Evolutionary conservation across 2,329 filamentous ascomycete genomes (phyloP), one percentile per base, ranked within the genome.

Genomic region (Neonectria coccinea): DNA sequence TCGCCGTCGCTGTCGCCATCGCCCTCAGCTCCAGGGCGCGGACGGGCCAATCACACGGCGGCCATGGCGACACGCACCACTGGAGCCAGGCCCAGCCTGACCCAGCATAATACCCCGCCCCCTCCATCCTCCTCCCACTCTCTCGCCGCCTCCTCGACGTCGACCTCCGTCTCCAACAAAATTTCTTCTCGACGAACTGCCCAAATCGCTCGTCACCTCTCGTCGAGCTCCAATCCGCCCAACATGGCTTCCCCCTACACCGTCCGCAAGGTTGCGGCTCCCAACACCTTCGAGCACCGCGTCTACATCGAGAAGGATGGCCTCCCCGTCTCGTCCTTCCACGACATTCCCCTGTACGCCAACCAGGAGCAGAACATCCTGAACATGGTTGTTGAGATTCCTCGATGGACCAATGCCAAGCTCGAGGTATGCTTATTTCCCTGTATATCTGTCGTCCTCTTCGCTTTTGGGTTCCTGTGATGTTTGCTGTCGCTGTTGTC

Each of bases 371-470:
- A 97, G 88, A 97, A 91, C 75, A 85, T 98, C 80, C 88, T 99
- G 79, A 99, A 99, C 91, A 99, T 99, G 96, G 81, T 99, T 71
- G 96, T 99, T 76, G 96, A 99, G 91, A 97, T 99, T 77, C 96
- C 96, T 77, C 91, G 96, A 85, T 99, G 96, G 96, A 97, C 95
- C 86, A 99, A 99, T 85, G 96, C 92, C 78, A 99, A 99, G 90
- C 92, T 97, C 83, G 96, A 99, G 92, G 95, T 97, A 82, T 73
- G 91, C 53, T 39, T 31, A 29, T 14, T 45, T 27, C 12, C 27
- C 5, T 8, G 25, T n/a, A n/a, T 11, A 27, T 12, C 31, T 27
- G 27, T 56, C 25, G n/a, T n/a, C 16, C n/a, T 31, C 12, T 14
- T 41, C 20, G 44, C 22, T 52, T 31, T 44, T 36, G 14, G 12